Conservation (phyloP, 148 eudicot species). For the Beta vulgaris region DNA sequence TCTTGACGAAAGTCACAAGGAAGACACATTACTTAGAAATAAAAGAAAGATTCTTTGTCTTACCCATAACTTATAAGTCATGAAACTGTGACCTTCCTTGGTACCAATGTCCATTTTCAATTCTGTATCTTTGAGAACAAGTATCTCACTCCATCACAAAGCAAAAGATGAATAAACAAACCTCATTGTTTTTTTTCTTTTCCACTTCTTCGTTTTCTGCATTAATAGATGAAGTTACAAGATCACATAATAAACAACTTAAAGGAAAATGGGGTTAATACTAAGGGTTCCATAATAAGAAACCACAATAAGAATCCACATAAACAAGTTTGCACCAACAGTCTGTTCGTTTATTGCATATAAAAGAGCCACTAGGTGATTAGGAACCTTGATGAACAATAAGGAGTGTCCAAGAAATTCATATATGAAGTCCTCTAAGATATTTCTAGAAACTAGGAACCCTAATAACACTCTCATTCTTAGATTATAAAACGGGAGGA, state of each 20-base stretch:
- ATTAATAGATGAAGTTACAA: constrained; percentile 23
- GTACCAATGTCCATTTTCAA: too few species aligned
- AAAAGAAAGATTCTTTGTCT: too few species aligned
- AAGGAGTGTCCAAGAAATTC: background rate
- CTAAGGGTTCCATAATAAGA: background rate
- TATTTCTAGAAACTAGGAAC: background rate
- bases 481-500: background rate
- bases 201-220: constrained; percentile 36
- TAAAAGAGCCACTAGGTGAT: background rate
- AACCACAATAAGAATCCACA: background rate
- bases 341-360: background rate
- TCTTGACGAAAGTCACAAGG: too few species aligned
- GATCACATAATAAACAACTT: background rate
- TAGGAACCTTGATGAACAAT: background rate
- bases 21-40: too few species aligned
- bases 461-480: background rate
- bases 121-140: too few species aligned
- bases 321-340: background rate
- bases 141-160: constrained; percentile 10
- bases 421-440: too few species aligned
- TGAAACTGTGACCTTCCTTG: too few species aligned
- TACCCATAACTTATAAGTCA: too few species aligned
- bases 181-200: constrained; percentile 50
- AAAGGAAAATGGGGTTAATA: background rate
- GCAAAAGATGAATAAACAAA: constrained; percentile 30